Conservation (phyloP, 78 protist species). For the Thecamonas trahens region DNA sequence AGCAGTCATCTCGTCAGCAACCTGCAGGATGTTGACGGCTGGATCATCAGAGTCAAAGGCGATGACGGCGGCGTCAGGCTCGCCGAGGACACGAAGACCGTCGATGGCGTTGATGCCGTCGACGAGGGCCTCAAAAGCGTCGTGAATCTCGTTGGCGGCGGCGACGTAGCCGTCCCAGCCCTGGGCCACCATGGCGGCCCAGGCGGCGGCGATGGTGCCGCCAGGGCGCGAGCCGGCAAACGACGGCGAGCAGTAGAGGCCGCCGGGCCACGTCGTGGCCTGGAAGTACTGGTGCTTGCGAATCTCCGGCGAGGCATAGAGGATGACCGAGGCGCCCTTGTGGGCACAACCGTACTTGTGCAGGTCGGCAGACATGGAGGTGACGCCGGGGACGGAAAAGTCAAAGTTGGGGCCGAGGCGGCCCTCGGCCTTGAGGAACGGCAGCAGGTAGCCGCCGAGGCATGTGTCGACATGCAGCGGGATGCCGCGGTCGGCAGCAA, state of each 20-base stretch:
- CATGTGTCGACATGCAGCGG: slow-evolving; percentile 61
- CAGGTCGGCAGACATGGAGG: slow-evolving; percentile 56
- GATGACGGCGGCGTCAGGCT: neutral
- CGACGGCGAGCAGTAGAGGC: slow-evolving; percentile 56
- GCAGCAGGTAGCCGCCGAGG: slow-evolving; percentile 54
- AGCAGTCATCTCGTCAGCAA: slow-evolving; percentile 10
- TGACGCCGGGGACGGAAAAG: slow-evolving; percentile 51
- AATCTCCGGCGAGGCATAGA: slow-evolving; percentile 12
- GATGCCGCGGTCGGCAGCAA: slow-evolving; percentile 2
- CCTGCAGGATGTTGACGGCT: neutral
- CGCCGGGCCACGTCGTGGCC: slow-evolving; percentile 53
- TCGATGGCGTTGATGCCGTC: too few relatives aligned
- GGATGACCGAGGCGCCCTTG: slow-evolving; percentile 42
- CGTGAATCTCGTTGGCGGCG: neutral
- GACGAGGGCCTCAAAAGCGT: neutral
- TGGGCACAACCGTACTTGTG: slow-evolving; percentile 74
- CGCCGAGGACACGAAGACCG: slow-evolving; percentile 1
- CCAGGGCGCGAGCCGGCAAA: slow-evolving; percentile 50
- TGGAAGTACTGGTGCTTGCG: slow-evolving; percentile 31
- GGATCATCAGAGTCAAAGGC: neutral
- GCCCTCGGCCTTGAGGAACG: slow-evolving; percentile 30
- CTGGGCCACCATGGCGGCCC: slow-evolving; percentile 32
- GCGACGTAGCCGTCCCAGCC: slow-evolving; percentile 31
- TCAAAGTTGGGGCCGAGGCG: slow-evolving; percentile 15
- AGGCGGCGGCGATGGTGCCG: slow-evolving; percentile 36